Conservation (phyloP, 2,329 filamentous ascomycete species). For the Neophaeococcomyces aloes region DNA sequence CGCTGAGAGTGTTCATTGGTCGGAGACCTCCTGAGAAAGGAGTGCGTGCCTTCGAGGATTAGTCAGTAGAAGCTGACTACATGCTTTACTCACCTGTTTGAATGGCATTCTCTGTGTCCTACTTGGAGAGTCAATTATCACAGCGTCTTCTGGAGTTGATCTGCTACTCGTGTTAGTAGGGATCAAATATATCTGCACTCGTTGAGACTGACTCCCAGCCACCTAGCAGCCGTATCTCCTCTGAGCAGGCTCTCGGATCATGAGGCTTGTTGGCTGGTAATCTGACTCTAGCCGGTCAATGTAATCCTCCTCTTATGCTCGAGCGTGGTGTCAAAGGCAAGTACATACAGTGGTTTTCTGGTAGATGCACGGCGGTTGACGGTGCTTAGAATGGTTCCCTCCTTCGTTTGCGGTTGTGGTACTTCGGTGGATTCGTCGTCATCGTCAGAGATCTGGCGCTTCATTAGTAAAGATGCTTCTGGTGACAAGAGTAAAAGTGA, state of each 20-base stretch:
- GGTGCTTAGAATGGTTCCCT: background rate
- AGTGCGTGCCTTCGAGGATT: background rate
- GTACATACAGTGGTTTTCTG: conserved; percentile 3
- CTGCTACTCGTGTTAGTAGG: background rate
- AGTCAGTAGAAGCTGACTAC: no score
- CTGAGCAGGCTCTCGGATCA: background rate
- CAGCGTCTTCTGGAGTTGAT: background rate
- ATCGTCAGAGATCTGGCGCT: no score
- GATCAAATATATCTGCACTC: no score
- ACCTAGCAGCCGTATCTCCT: conserved; percentile 11
- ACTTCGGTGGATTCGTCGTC: no score
- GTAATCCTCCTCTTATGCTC: conserved; percentile 1
- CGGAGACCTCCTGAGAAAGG: background rate
- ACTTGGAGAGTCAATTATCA: background rate
- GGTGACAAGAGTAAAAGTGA: no score
- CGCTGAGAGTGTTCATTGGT: background rate
- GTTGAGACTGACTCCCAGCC: conserved; percentile 10
- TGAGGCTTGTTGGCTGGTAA: background rate
- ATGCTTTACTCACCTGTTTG: background rate
- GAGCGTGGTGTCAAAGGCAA: background rate
- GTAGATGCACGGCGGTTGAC: conserved; percentile 2
- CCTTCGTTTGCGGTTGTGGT: no score
- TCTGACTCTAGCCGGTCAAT: background rate
- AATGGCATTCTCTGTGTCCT: no score
- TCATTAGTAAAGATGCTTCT: no score